Evolutionary conservation across 805 yeast species (phyloP), one percentile per base, ranked within the genome.

Genomic region (Nakazawaea siamensis): DNA sequence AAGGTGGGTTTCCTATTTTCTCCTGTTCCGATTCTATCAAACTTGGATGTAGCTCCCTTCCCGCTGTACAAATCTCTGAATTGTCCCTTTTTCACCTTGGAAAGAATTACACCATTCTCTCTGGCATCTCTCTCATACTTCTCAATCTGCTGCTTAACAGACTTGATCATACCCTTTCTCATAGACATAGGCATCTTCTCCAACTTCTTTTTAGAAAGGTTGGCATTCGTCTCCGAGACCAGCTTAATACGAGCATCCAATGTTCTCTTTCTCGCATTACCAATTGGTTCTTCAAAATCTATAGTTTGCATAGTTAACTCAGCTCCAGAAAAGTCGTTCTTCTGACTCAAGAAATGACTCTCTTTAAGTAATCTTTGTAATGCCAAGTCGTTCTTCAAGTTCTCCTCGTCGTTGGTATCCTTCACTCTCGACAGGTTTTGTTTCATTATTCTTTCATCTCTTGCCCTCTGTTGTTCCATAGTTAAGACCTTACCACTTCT

Each of bases 111-210:
- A 11, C 97, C 97, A 4, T 94, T 94, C 14, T 90, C 90, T 42
- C 64, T 70, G 6, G 98, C 97, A 33, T 84, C 87, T 34, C 67
- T 62, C 52, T 84, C 94, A 49, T 66, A 73, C 47, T 70, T 70
- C 17, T 60, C 52, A 14, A 74, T 70, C 43, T 75, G 70, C 15
- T 59, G 53, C 24, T 68, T 57, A 30, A 78, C 70, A 29, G 76
- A 68, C 24, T 64, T 58, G 18, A 84, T 62, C 79, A 88, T 81
- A 2, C 95, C 95, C 50, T 82, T 83, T 37, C 97, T 70, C 65
- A 86, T 75, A 14, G 71, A 55, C 87, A 92, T 88, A 15, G 97
- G 95, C 74, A 86, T 84, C 34, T 77, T 82, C 45, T 83, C 92
- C 24, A 80, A 55, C 35, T 60, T 71, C 15, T 41, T 36, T 24